Conservation (phyloP, 2,329 filamentous ascomycete species). For the Teratosphaeriaceae sp. region DNA sequence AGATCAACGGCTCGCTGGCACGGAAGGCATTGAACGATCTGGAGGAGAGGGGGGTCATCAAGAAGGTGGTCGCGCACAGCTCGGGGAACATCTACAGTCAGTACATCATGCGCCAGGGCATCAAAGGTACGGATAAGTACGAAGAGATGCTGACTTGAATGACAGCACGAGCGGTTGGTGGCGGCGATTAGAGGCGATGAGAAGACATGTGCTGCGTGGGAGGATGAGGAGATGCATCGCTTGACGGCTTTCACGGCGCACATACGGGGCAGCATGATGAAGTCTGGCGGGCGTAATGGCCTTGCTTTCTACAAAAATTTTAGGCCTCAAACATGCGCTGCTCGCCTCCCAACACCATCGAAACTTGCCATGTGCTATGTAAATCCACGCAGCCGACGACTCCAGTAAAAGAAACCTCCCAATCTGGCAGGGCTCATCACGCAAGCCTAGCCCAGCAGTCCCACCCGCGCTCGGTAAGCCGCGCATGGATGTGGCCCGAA, state of each 20-base stretch:
- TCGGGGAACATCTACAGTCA: constrained; percentile 93
- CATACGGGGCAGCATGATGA: neutral
- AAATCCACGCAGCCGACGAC: too few relatives aligned
- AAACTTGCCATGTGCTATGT: too few relatives aligned
- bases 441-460: too few relatives aligned
- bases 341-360: too few relatives aligned
- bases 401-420: too few relatives aligned
- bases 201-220: neutral
- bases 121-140: neutral
- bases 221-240: neutral
- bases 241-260: constrained; percentile 1
- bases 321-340: too few relatives aligned
- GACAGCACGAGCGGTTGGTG: constrained; percentile 2
- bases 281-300: too few relatives aligned
- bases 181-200: neutral
- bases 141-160: neutral
- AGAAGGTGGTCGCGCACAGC: constrained; percentile 93
- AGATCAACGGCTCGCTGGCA: constrained; percentile 99
- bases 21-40: constrained; percentile 83
- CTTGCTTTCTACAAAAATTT: too few relatives aligned
- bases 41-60: constrained; percentile 98
- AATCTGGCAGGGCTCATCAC: too few relatives aligned
- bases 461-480: too few relatives aligned
- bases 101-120: constrained; percentile 2
- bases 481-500: too few relatives aligned